Percentiles rank a stretch among this genome's conserved stretches.
Evolutionary conservation across 1,284 basidiomycete species (phyloP).

Genomic region (Cryptococcus wingfieldii): DNA sequence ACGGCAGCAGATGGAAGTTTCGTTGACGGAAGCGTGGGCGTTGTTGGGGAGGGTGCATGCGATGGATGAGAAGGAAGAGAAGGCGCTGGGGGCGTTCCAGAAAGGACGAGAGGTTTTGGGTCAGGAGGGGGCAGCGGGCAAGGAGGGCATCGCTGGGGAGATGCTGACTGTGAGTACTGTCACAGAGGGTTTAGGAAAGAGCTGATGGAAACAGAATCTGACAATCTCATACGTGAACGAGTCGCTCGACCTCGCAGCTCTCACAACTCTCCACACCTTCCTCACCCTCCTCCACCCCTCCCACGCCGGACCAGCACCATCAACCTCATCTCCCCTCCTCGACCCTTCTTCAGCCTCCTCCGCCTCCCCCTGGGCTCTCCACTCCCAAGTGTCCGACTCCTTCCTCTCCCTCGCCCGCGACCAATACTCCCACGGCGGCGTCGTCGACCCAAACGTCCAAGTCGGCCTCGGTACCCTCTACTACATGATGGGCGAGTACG

Average conservation of each 20-base stretch:
- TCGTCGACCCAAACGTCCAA: slow-evolving; percentile 87
- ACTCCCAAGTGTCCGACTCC: slow-evolving; percentile 72
- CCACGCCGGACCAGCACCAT: slow-evolving; percentile 36
- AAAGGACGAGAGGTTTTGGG: slow-evolving; percentile 71
- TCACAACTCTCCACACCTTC: slow-evolving; percentile 85
- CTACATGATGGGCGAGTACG: slow-evolving; percentile 61
- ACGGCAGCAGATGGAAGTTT: slow-evolving; percentile 6
- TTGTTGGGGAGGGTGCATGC: slow-evolving; percentile 87
- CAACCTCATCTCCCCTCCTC: background rate
- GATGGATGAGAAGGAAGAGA: slow-evolving; percentile 78
- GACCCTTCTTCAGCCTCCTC: slow-evolving; percentile 17
- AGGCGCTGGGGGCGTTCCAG: slow-evolving; percentile 57
- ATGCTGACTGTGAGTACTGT: slow-evolving; percentile 69
- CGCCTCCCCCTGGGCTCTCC: slow-evolving; percentile 74
- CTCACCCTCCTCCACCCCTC: slow-evolving; percentile 71
- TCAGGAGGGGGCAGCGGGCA: slow-evolving; percentile 58
- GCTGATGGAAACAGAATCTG: slow-evolving; percentile 61
- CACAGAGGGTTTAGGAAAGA: background rate
- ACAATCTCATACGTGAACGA: slow-evolving; percentile 98
- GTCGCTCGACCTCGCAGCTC: slow-evolving; percentile 80
- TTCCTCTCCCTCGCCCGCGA: slow-evolving; percentile 80
- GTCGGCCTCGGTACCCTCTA: slow-evolving; percentile 89
- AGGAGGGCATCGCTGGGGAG: slow-evolving; percentile 61
- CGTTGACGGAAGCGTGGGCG: slow-evolving; percentile 73
- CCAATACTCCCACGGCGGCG: slow-evolving; percentile 62